phyloP scores from a whole-genome alignment of 768 basidiomycete species.

The Hygrophoropsis aurantiaca region DNA sequence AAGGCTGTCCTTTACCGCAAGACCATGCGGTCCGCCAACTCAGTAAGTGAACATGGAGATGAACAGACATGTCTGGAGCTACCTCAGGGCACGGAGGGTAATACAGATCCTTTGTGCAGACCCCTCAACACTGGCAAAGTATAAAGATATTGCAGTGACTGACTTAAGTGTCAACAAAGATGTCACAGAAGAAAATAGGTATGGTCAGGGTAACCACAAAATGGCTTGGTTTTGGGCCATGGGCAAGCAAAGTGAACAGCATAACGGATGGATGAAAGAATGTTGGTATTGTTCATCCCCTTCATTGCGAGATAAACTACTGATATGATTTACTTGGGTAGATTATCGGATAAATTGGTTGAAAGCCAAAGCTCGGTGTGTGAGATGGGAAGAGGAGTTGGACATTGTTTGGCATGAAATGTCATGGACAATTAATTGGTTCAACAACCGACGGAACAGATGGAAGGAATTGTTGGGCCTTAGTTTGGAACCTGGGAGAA shows the following conservation, averaged over 20 bases:
- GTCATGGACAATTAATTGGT: constrained; percentile 15
- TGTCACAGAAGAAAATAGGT: constrained; percentile 9
- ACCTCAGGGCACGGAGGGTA: neutral
- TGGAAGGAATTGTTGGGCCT: neutral
- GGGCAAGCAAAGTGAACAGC: neutral
- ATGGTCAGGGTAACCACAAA: constrained; percentile 5
- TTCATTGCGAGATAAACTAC: too few species aligned
- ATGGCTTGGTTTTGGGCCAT: constrained; percentile 7
- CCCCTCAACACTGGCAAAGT: neutral
- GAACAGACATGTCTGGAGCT: constrained; percentile 2
- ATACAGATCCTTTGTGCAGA: neutral
- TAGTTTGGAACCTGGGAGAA: neutral
- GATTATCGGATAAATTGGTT: constrained; percentile 4
- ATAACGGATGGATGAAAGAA: constrained; percentile 3
- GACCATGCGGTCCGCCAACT: constrained; percentile 2
- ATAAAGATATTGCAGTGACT: neutral
- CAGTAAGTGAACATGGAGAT: neutral
- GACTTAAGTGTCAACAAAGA: constrained; percentile 6
- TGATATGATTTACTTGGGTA: neutral
- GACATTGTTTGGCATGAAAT: constrained; percentile 15
- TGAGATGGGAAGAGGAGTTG: constrained; percentile 18
- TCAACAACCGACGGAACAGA: neutral
- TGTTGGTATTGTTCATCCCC: neutral
- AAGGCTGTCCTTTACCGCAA: constrained; percentile 6
- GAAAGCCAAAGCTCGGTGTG: constrained; percentile 13